These are phyloP conservation scores for Leccinum sublutescens DNA, from an alignment of 768 basidiomycete species.

Conservation along the genomic window DNA sequence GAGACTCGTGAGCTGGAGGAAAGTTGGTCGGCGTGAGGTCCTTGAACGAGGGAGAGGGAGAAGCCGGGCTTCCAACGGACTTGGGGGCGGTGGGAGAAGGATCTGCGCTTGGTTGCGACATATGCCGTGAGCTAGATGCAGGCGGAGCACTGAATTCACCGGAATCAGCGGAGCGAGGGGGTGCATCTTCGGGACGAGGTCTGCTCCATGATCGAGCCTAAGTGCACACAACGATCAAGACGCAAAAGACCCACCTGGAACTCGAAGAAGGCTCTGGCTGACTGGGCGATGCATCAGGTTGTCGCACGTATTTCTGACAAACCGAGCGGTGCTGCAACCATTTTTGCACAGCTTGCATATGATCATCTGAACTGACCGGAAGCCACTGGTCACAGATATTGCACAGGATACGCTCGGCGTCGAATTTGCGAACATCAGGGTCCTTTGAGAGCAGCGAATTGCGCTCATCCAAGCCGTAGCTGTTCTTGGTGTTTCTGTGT, in stretches of 20 bases:
- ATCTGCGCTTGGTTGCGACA: conserved; percentile 11
- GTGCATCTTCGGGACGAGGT: conserved; percentile 20
- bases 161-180: conserved; percentile 33
- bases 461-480: conserved; percentile 59
- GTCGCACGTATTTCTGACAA: conserved; percentile 43
- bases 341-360: conserved; percentile 56
- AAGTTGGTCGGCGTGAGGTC: conserved; percentile 59
- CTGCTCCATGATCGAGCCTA: conserved; percentile 5
- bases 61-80: conserved; percentile 23
- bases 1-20: conserved; percentile 59
- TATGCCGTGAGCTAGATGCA: conserved; percentile 24
- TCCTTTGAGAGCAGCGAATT: conserved; percentile 60
- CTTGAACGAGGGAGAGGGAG: conserved; percentile 45
- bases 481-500: conserved; percentile 44
- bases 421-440: conserved; percentile 71
- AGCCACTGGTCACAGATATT: conserved; percentile 70
- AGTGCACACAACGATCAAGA: conserved; percentile 5
- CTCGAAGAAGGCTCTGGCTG: conserved; percentile 26
- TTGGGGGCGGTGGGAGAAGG: conserved; percentile 7
- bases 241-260: conserved; percentile 16
- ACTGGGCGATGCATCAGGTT: conserved; percentile 4
- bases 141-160: conserved; percentile 16
- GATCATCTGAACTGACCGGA: conserved; percentile 57
- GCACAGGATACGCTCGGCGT: conserved; percentile 69
- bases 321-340: conserved; percentile 63